These are phyloP conservation scores for Aspergillus novofumigatus DNA, from an alignment of 2,329 filamentous ascomycete genomes.

Conservation along the genomic window DNA sequence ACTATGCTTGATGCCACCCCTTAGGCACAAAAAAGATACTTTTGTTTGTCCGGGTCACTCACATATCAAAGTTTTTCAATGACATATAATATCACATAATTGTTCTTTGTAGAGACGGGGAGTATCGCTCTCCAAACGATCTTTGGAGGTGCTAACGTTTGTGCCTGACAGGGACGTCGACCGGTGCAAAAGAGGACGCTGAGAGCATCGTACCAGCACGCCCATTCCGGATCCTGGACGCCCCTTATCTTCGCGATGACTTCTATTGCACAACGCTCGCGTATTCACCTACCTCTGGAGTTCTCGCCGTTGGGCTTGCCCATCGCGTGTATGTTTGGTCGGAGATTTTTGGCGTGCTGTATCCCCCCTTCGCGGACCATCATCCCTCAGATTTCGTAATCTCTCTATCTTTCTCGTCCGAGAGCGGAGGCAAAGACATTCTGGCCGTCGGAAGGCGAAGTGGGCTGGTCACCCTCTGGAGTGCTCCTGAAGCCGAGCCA, in stretches of 20 bases:
- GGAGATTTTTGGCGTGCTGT: conserved; percentile 64
- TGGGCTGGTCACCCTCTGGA: conserved; percentile 73
- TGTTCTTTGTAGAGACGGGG: not conserved
- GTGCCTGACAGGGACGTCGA: conserved; percentile 21
- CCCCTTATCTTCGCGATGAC: conserved; percentile 83
- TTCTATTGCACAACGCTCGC: conserved; percentile 92
- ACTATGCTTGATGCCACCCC: not conserved
- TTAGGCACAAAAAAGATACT: not conserved
- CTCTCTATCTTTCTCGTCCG: conserved; percentile 84
- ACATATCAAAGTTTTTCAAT: not conserved
- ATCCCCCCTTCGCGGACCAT: conserved; percentile 52
- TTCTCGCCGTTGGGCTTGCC: conserved; percentile 78
- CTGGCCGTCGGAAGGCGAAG: conserved; percentile 80
- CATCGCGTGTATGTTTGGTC: conserved; percentile 85
- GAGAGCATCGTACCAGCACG: conserved; percentile 58
- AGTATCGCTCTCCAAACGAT: not conserved
- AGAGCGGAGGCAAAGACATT: conserved; percentile 69
- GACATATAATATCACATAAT: not conserved
- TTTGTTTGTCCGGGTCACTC: not conserved
- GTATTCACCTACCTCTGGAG: conserved; percentile 70
- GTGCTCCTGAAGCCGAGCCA: conserved; percentile 59
- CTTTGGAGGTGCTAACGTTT: conserved; percentile 10
- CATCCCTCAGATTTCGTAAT: conserved; percentile 60
- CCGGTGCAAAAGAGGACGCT: conserved; percentile 10
- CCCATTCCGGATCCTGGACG: conserved; percentile 85